Base-by-base conservation (phyloP, 1,284 basidiomycete species). In the Cryptococcus amylolentus region DNA sequence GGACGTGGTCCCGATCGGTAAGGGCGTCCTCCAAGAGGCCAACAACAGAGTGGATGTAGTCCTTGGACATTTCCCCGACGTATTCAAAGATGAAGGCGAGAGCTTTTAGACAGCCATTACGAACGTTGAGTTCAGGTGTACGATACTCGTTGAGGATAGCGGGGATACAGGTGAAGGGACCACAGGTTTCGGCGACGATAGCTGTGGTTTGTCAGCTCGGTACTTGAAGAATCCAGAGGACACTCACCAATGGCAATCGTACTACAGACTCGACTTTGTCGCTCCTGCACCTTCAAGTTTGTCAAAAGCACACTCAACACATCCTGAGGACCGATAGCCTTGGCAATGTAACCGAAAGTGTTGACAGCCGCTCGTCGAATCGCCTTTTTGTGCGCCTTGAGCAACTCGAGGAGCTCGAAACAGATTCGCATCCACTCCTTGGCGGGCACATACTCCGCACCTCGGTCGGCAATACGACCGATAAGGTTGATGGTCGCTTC, bases 371-470 rank as follows among this genome's bases (percentile, higher is more conserved):
- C 96, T 76, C 95, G 90, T 55, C 96, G 88, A 70, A 98, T 98
- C 39, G 91, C 94, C 80, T 97, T 97, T 81, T 98, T 98, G 81
- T 99, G 96, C 8, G 96, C 96, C 77, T 98, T 98, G 69, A 99
- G 83, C 43, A 99, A 81, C 71, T 98, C 96, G 49, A 99, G 84
- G 41, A 99, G 81, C 77, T 99, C 96, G 78, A 98, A 98, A 76
- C 96, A 98, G 76, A 99, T 99, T 71, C 96, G 88, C 96, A 99
- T 98, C 95, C 95, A 98, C 79, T 98, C 96, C 71, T 95, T 86
- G 23, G 96, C 95, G 28, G 93, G 93, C 0, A 98, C 96, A 61
- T 92, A 98, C 78, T 98, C 96, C 41, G 96, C 92, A 58, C 96
- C 96, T 75, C 96, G 91, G 86, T 99, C 96, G 58, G 96, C 89